Evolutionary conservation across 257 asterid species (phyloP), one percentile per base, ranked within the genome.

Genomic region (Capsicum rhomboideum): DNA sequence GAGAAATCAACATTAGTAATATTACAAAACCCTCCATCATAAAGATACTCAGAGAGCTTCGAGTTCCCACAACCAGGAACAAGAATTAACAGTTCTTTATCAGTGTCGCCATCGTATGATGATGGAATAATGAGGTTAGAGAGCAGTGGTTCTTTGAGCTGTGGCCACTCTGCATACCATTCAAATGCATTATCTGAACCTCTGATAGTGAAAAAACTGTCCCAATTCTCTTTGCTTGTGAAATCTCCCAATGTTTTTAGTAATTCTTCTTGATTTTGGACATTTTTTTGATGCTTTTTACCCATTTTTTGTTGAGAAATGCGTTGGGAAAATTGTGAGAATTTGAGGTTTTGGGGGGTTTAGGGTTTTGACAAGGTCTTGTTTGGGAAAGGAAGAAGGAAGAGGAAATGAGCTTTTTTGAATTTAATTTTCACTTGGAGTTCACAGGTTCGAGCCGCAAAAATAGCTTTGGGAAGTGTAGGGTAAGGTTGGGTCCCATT

Each of bases 51-150:
- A 17, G 99, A 97, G 6, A 97, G 93, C 89, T 44, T 91, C 74
- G 99, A 97, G 90, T 93, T 97, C n/a, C 99, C 99, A 86, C 99
- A 97, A 1, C 98, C 98, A 0, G 99, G 99, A 28, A 97, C 96
- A 83, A 97, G 88, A 53, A 97, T 86, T 50, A 84, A 90, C 77
- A 88, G 14, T 71, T 88, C 88, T 83, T 83, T 82, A 37, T 82
- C 83, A 13, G 23, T 8, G 49, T 49, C 66, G 52, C 74, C 77
- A 58, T 31, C 74, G 23, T 87, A 49, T 61, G 55, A 74, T 8
- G 40, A 42, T 31, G 67, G 40, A 58, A 58, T 50, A 11, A 69
- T 82, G 18, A 94, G 92, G 17, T 90, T 90, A 10, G 83, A 21
- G 12, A 86, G 82, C 85, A 96, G 93, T 46, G 86, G 85, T 49